Evolutionary conservation across 805 yeast genomes (phyloP).

Genomic region (Kuraishia hungarica): DNA sequence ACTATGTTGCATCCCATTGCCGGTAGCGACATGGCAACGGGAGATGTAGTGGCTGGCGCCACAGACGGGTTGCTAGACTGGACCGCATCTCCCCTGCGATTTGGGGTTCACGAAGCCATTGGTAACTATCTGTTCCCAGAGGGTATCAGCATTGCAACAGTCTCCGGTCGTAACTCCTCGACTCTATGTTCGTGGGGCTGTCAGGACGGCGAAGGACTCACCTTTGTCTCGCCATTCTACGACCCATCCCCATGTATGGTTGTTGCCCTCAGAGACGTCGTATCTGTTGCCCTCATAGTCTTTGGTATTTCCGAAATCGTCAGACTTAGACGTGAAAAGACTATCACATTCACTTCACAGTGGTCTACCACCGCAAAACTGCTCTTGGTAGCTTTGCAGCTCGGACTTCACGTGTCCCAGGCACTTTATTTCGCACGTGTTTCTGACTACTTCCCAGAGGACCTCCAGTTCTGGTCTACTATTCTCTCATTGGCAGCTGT

Average conservation of each 20-base stretch:
- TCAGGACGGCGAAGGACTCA: slow-evolving; percentile 33
- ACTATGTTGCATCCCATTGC: background rate
- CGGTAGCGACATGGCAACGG: slow-evolving; percentile 1
- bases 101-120: background rate
- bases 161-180: background rate
- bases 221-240: slow-evolving; percentile 25
- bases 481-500: slow-evolving; percentile 31
- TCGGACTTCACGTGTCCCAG: slow-evolving; percentile 23
- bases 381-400: slow-evolving; percentile 27
- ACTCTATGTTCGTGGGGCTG: slow-evolving; percentile 21
- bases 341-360: slow-evolving; percentile 20
- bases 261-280: slow-evolving; percentile 25
- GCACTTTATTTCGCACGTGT: slow-evolving; percentile 9
- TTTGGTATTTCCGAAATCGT: slow-evolving; percentile 27
- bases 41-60: background rate
- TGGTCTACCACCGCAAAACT: slow-evolving; percentile 36
- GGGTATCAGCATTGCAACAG: background rate
- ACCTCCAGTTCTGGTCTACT: slow-evolving; percentile 17
- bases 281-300: slow-evolving; percentile 28
- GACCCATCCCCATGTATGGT: slow-evolving; percentile 47
- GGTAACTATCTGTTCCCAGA: background rate
- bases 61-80: background rate
- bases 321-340: slow-evolving; percentile 23
- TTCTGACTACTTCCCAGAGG: slow-evolving; percentile 18
- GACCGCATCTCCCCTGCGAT: background rate